These are phyloP conservation scores for Apophysomyces sp. DNA, from an alignment of 371 early-diverging fungal species.

Conservation along the genomic window DNA sequence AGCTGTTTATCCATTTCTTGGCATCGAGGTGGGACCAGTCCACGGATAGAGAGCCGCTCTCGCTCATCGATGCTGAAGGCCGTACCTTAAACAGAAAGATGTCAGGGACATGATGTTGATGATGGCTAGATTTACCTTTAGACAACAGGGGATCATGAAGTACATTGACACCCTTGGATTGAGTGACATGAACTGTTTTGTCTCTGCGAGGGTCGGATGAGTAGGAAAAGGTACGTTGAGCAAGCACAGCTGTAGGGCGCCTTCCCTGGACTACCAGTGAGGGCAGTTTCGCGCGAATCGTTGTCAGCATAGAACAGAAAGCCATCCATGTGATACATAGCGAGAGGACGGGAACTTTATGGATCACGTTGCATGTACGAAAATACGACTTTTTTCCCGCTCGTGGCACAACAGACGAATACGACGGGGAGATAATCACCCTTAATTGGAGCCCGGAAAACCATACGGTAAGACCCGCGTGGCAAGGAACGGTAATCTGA, in stretches of 20 bases:
- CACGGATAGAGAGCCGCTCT: slow-evolving; percentile 65
- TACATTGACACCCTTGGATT: slow-evolving; percentile 57
- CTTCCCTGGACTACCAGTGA: background rate
- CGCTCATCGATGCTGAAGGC: slow-evolving; percentile 65
- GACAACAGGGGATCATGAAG: slow-evolving; percentile 61
- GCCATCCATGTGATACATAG: background rate
- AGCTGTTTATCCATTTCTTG: slow-evolving; percentile 69
- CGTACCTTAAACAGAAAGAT: slow-evolving; percentile 38
- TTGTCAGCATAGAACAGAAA: background rate
- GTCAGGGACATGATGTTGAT: slow-evolving; percentile 16
- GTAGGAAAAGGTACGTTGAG: slow-evolving; percentile 4
- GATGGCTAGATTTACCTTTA: slow-evolving; percentile 38
- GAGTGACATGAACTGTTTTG: slow-evolving; percentile 55
- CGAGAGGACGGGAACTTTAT: background rate
- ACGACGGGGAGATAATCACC: no score
- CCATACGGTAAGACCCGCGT: no score
- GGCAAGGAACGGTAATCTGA: no score
- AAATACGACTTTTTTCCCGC: background rate
- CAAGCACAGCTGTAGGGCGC: slow-evolving; percentile 13
- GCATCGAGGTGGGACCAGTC: slow-evolving; percentile 63
- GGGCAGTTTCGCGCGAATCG: background rate
- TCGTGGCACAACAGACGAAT: background rate
- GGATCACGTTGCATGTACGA: slow-evolving; percentile 2
- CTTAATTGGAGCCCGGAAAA: no score
- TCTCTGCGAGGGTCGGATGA: slow-evolving; percentile 53